Evolutionary conservation across 2,329 filamentous ascomycete species (phyloP), one percentile per base, ranked within the genome.

Genomic region (Colletotrichum falcatum): DNA sequence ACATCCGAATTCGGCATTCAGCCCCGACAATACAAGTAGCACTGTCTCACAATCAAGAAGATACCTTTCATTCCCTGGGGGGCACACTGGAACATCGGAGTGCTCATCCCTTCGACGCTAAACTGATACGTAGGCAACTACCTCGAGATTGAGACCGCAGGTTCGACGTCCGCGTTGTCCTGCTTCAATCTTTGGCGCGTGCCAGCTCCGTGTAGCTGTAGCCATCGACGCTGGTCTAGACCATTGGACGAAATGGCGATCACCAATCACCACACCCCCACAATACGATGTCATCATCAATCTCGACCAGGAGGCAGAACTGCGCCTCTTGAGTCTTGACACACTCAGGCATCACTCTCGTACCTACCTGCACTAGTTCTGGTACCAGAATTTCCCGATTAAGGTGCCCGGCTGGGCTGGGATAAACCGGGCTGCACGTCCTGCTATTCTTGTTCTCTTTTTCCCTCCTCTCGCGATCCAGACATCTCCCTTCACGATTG

Each of bases 401-500:
- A n/a, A 23, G 20, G 23, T 35, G 51, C 51, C 51, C 51, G 20
- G 20, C 20, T 16, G 28, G 20, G 30, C 20, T 11, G n/a, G 30
- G 30, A 23, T 18, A 23, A 8, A 49, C 18, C 14, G 16, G 23
- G 8, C 18, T 4, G 28, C 16, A 54, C 7, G 14, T 11, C 37
- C 3, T 39, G 11, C 11, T 23, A 1, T n/a, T 23, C 20, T n/a
- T 35, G 0, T 14, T 18, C 16, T 23, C 9, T 23, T 28, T 8
- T 14, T 28, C 2, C 12, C 26, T 5, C 1, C 7, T 2, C 16
- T 49, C 16, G 12, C 3, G 20, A n/a, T n/a, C n/a, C n/a, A n/a
- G n/a, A n/a, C n/a, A n/a, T n/a, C 30, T 20, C 42, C 42, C n/a
- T 6, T 69, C 39, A 70, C 14, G 68, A 51, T 33, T 71, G 69